These are phyloP conservation scores for Berberis thunbergii DNA, from an alignment of 164 flowering plant species.

Conservation along the genomic window DNA sequence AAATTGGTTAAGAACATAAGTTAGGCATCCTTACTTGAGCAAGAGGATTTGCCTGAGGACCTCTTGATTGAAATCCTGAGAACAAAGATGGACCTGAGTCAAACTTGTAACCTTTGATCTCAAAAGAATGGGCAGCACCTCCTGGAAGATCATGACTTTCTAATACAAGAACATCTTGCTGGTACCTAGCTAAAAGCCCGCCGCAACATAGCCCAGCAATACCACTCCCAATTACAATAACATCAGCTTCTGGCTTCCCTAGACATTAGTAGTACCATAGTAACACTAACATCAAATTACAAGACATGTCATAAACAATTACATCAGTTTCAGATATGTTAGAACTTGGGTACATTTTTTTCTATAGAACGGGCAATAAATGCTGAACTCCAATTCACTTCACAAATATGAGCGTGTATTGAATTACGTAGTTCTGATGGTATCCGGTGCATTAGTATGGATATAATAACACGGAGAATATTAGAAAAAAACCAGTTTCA, in stretches of 20 bases:
- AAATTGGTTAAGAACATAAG: not conserved
- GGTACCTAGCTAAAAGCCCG: conserved; percentile 69
- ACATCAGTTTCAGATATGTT: too few species aligned
- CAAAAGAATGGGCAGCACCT: conserved; percentile 94
- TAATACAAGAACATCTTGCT: conserved; percentile 74
- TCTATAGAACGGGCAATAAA: not conserved
- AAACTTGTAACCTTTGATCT: conserved; percentile 70
- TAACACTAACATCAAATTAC: not conserved
- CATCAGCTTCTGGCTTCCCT: conserved; percentile 90
- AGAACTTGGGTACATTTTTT: too few species aligned
- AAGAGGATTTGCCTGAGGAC: conserved; percentile 93
- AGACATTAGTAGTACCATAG: conserved; percentile 14
- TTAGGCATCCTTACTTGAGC: conserved; percentile 48
- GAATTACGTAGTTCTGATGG: not conserved
- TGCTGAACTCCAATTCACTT: not conserved
- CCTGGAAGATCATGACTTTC: conserved; percentile 95
- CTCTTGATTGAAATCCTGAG: conserved; percentile 90
- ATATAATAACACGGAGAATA: too few species aligned
- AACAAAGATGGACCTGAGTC: conserved; percentile 96
- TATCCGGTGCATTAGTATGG: not conserved
- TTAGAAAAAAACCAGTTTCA: not conserved
- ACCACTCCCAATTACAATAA: conserved; percentile 91
- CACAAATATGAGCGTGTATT: not conserved
- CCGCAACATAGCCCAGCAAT: conserved; percentile 89
- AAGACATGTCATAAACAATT: too few species aligned